These are phyloP conservation scores for Aspergillus proliferans DNA, from an alignment of 2,329 filamentous ascomycete species.

Conservation along the genomic window DNA sequence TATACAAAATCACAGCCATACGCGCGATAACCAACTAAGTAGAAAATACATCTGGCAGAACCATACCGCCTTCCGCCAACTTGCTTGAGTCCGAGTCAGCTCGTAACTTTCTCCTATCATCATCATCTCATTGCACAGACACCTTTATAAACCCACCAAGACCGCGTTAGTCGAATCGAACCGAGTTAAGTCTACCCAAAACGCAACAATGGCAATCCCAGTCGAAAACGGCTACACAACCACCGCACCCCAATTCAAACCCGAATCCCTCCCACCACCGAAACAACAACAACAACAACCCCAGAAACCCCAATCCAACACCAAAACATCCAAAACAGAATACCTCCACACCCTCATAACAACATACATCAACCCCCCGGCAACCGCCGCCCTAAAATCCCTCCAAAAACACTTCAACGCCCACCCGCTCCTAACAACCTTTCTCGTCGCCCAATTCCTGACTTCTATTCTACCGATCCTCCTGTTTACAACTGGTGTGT, in stretches of 20 bases:
- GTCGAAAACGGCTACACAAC: too few relatives aligned
- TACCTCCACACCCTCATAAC: background rate
- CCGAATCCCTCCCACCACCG: background rate
- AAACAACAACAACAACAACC: background rate
- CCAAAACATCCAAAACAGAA: background rate
- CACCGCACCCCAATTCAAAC: background rate
- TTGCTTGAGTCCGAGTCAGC: too few relatives aligned
- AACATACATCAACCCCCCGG: conserved; percentile 37
- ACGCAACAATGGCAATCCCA: too few relatives aligned
- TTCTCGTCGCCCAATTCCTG: conserved; percentile 59
- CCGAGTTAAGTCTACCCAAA: too few relatives aligned
- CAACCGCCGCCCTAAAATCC: conserved; percentile 53
- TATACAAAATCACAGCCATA: too few relatives aligned
- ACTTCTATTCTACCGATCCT: conserved; percentile 62
- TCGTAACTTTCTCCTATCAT: too few relatives aligned
- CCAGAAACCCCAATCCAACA: background rate
- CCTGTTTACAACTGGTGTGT: conserved; percentile 59
- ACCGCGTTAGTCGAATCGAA: too few relatives aligned
- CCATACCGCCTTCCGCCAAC: too few relatives aligned
- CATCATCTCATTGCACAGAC: too few relatives aligned
- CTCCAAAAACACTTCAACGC: conserved; percentile 54
- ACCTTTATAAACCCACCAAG: too few relatives aligned
- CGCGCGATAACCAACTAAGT: too few relatives aligned
- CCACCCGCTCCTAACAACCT: conserved; percentile 65
- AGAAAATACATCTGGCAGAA: too few relatives aligned